Base-by-base conservation (phyloP, 2,329 filamentous ascomycete species). In the Beauveria sp. region DNA sequence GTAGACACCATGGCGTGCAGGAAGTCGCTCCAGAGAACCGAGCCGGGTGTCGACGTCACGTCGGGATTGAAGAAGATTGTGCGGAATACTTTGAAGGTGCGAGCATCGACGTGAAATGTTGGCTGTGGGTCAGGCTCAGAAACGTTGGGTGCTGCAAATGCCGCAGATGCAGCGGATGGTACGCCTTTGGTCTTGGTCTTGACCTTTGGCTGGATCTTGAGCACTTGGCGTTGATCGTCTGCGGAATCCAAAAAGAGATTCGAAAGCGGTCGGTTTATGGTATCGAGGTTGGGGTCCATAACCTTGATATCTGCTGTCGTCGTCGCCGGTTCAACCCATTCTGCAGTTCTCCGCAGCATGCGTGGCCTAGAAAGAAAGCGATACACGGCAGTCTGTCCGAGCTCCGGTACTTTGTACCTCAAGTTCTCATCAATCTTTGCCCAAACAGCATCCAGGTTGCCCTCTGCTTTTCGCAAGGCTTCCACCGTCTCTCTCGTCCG, bases 1-100 rank as follows among this genome's bases (percentile, higher is more conserved):
- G 75, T 74, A 0, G 73, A 72, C 0, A 66, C 66, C 79, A 86
- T 80, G 0, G 82, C 81, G 61, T 80, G 76, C 0, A 85, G 66
- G 58, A 85, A 82, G 57, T 85, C 82, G 1, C 66, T 71, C 83
- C 82, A 86, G 0, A 74, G 53, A 0, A 86, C 65, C 63, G 84
- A 82, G 2, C 80, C 79, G 0, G 78, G 76, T 0, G 73, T 70
- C 0, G 77, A 74, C 0, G 68, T 73, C 0, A 67, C 62, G 0
- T 59, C 61, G 0, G 74, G 71, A 61, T 74, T 68, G 74, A 73
- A 62, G 77, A 83, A 74, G 74, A 85, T 51, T 64, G 62, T 68
- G 0, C 71, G 65, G 61, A 77, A 76, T 4, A 74, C 72, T 50
- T 73, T 76, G 24, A 74, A 63, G 0, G 72, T 66, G 2, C 73